phyloP scores from a whole-genome alignment of 345 rosid species.

The Salix arbutifolia region DNA sequence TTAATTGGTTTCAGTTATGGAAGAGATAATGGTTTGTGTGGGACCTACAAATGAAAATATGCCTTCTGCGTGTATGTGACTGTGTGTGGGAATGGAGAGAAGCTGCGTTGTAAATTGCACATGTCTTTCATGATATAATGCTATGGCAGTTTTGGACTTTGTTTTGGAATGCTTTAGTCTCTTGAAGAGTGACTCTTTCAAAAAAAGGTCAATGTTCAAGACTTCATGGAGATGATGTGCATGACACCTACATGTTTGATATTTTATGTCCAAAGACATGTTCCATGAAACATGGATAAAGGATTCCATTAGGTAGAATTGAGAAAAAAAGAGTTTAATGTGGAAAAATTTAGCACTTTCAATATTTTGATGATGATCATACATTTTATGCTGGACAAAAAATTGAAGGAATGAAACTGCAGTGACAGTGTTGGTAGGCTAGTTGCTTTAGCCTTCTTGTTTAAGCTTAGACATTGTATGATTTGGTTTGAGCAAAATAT shows the following conservation, averaged over 20 bases:
- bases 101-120: neutral
- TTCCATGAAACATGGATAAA: neutral
- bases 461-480: conserved; percentile 2
- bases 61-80: neutral
- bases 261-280: neutral
- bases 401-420: neutral
- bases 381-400: neutral
- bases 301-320: neutral
- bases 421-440: neutral
- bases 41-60: neutral
- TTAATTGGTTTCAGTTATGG: neutral
- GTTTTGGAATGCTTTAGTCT: neutral
- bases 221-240: neutral
- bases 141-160: neutral
- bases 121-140: neutral
- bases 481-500: neutral
- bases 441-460: neutral
- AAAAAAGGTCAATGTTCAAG: neutral
- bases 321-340: neutral
- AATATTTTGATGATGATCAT: neutral
- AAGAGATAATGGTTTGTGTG: neutral
- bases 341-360: neutral
- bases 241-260: neutral
- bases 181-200: neutral
- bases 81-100: neutral